A percentile compares a stretch with the other conserved stretches of the same genome.
phyloP scores from a whole-genome alignment of 352 stramenopile genomes.

The Thraustochytrium sp. region DNA sequence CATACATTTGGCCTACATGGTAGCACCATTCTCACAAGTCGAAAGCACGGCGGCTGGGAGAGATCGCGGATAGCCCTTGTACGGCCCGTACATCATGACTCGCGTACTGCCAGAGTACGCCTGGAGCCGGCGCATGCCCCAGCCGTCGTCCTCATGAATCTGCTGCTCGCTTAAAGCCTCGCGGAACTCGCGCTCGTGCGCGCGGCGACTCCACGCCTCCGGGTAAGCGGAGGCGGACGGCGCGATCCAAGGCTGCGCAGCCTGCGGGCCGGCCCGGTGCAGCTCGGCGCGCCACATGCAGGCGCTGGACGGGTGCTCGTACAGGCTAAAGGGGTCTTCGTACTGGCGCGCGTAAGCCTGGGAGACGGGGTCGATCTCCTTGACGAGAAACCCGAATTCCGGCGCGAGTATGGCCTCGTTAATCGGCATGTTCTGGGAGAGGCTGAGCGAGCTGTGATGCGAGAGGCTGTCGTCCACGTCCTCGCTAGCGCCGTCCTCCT shows the following conservation, averaged over 20 bases:
- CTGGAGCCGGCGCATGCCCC: constrained; percentile 37
- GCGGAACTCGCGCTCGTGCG: background rate
- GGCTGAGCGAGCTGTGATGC: background rate
- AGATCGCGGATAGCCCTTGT: constrained; percentile 16
- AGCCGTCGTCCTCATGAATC: constrained; percentile 31
- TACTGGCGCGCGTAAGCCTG: background rate
- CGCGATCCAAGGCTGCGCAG: background rate
- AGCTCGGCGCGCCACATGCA: constrained; percentile 12
- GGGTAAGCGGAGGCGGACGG: no score
- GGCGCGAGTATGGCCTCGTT: background rate
- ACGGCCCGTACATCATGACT: constrained; percentile 18
- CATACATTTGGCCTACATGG: background rate
- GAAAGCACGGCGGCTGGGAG: background rate
- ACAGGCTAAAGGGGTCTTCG: background rate
- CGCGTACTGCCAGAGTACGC: constrained; percentile 22
- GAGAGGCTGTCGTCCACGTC: background rate
- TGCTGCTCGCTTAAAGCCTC: background rate
- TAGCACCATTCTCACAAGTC: background rate
- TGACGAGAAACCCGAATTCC: background rate
- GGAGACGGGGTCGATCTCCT: background rate
- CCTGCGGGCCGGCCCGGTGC: background rate
- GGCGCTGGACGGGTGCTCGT: constrained; percentile 6
- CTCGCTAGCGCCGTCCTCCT: background rate
- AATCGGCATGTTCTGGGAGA: background rate
- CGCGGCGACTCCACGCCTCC: background rate